A percentile compares a stretch with the other conserved stretches of the same genome.
Evolutionary conservation across 2,329 filamentous ascomycete genomes (phyloP).

Genomic region (Aaosphaeria arxii): DNA sequence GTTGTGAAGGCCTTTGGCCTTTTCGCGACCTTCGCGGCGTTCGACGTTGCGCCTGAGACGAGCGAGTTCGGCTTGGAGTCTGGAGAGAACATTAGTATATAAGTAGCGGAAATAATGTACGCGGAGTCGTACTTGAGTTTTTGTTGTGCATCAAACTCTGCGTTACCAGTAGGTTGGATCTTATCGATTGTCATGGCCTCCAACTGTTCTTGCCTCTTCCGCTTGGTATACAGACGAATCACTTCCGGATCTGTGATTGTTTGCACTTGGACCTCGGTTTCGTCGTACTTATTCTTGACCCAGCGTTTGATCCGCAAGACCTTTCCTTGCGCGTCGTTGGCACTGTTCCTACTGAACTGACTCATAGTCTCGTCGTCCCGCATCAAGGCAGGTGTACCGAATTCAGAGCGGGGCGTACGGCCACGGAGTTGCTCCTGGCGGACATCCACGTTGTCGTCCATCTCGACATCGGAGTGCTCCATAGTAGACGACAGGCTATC

Average conservation of each 20-base stretch:
- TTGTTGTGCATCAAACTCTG: slow-evolving; percentile 62
- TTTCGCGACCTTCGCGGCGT: slow-evolving; percentile 83
- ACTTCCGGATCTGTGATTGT: slow-evolving; percentile 77
- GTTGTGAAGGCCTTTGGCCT: slow-evolving; percentile 66
- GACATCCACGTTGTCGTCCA: slow-evolving; percentile 56
- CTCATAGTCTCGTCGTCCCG: slow-evolving; percentile 68
- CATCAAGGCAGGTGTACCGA: slow-evolving; percentile 56
- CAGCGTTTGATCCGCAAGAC: slow-evolving; percentile 72
- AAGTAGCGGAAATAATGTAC: background rate
- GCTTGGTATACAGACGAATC: slow-evolving; percentile 82
- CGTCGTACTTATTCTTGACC: slow-evolving; percentile 60
- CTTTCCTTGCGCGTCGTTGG: slow-evolving; percentile 63
- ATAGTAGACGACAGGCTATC: slow-evolving; percentile 69
- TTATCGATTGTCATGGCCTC: slow-evolving; percentile 70
- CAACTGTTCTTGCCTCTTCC: slow-evolving; percentile 68
- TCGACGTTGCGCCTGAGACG: slow-evolving; percentile 90
- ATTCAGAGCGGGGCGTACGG: slow-evolving; percentile 65
- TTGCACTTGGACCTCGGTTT: slow-evolving; percentile 58
- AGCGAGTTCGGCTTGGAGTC: slow-evolving; percentile 70
- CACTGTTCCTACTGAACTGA: slow-evolving; percentile 48
- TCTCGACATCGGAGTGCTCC: slow-evolving; percentile 72
- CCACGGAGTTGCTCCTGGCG: slow-evolving; percentile 42
- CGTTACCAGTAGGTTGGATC: slow-evolving; percentile 63
- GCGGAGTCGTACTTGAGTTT: slow-evolving; percentile 50
- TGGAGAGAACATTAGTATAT: slow-evolving; percentile 35